Percentiles rank a stretch among this genome's conserved stretches.
phyloP scores from a whole-genome alignment of 1,139 yeast species.

The Trichomonascaceae sp. region DNA sequence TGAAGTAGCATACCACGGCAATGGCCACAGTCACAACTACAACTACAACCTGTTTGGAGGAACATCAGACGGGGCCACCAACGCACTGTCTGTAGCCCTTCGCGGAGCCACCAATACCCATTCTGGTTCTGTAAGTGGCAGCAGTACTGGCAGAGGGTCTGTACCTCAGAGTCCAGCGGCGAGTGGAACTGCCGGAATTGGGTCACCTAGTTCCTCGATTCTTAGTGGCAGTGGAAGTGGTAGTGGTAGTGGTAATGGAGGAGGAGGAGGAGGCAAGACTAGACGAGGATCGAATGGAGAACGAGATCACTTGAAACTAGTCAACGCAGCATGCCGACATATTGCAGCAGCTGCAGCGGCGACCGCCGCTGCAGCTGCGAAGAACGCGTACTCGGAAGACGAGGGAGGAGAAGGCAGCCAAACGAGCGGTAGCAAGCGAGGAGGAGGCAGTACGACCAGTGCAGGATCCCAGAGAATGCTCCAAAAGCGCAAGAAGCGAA shows the following conservation, averaged over 20 bases:
- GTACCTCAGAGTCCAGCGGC: slow-evolving; percentile 2
- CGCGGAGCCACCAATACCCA: background rate
- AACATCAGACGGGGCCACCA: background rate
- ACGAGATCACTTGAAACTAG: slow-evolving; percentile 52
- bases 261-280: slow-evolving; percentile 2
- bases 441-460: slow-evolving; percentile 1
- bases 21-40: too few relatives aligned
- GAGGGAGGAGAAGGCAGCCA: slow-evolving; percentile 5
- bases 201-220: background rate
- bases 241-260: background rate
- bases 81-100: background rate
- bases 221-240: background rate
- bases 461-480: slow-evolving; percentile 9
- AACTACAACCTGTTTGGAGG: slow-evolving; percentile 1
- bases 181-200: background rate
- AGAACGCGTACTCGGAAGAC: slow-evolving; percentile 13
- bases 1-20: too few relatives aligned
- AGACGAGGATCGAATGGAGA: slow-evolving; percentile 12
- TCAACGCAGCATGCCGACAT: slow-evolving; percentile 72
- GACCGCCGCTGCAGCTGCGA: slow-evolving; percentile 30
- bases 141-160: slow-evolving; percentile 1
- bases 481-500: slow-evolving; percentile 40
- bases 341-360: slow-evolving; percentile 70
- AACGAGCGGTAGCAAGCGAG: background rate
- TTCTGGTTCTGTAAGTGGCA: background rate